Base-by-base conservation (phyloP, 2,329 filamentous ascomycete species). In the Peltaster fructicola region DNA sequence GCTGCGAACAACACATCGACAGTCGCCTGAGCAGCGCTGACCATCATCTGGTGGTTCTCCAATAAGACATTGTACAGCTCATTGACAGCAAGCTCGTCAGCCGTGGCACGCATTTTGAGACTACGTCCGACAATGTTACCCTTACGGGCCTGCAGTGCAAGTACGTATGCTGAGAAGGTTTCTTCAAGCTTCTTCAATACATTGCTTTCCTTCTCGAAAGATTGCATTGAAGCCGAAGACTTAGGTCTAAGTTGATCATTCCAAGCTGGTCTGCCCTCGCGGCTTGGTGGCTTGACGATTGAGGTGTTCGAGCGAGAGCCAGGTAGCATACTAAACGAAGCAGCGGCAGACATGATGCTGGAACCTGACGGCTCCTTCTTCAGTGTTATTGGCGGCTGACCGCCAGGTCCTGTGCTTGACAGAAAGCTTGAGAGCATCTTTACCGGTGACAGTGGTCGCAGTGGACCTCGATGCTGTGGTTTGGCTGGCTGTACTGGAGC, bases 1-100 rank as follows among this genome's bases (percentile, higher is more conserved):
- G 84, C 77, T 14, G 78, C 76, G 44, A 93, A 91, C 4, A 95
- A 64, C 11, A 85, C 72, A 42, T 93, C 82, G 6, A 85, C 70
- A 3, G 73, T 66, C 6, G 79, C 63, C 30, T 92, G 81, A 0
- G 71, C 65, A 2, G 78, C 70, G 7, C 72, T 59, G 26, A 90
- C 76, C 34, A 78, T 64, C 41, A 80, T 81, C 25, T 69, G 74
- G 0, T 82, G 79, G 35, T 76, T 76, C 46, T 92, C 82, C 10
- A 91, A 70, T 8, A 93, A 63, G 16, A 72, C 67, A 44, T 92
- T 92, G 53, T 92, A 93, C 2, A 93, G 59, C 38, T 91, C 81
- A 41, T 92, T 92, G 37, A 92, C 76, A 1, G 68, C 59, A 5
- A 85, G 62, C 41, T 84, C 77, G 43, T 92, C 79, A 2, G 73